Evolutionary conservation across 1,284 basidiomycete species (phyloP).

Genomic region (Papiliotrema nemorosa): DNA sequence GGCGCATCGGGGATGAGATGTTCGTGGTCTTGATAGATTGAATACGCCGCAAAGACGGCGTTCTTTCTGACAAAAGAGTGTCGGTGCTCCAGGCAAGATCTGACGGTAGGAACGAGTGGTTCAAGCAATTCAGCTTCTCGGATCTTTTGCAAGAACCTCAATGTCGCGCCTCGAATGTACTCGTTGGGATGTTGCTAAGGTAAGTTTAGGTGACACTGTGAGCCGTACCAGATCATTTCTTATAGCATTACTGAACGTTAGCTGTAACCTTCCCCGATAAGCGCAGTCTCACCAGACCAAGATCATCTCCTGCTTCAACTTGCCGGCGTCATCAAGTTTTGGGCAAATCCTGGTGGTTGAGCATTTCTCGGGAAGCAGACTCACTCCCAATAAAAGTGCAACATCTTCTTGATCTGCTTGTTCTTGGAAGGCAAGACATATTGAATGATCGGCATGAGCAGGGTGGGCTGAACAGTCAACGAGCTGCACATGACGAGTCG

Average conservation of each 20-base stretch:
- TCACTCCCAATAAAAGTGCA: constrained; percentile 97
- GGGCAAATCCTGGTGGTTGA: constrained; percentile 68
- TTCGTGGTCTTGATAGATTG: constrained; percentile 92
- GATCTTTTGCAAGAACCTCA: constrained; percentile 95
- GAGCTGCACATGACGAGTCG: not conserved
- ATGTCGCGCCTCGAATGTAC: constrained; percentile 95
- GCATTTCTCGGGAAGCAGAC: constrained; percentile 8
- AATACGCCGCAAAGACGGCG: constrained; percentile 92
- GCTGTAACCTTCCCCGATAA: not conserved
- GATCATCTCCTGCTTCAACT: constrained; percentile 99
- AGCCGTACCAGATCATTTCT: constrained; percentile 84
- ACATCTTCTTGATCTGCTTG: constrained; percentile 96
- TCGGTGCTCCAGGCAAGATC: constrained; percentile 93
- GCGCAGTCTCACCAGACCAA: constrained; percentile 77
- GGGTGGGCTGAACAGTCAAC: constrained; percentile 59
- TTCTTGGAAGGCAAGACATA: constrained; percentile 91
- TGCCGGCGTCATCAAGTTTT: constrained; percentile 94
- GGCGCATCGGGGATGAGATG: constrained; percentile 94
- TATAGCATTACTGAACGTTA: constrained; percentile 75
- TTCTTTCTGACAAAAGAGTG: constrained; percentile 99
- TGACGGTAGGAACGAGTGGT: constrained; percentile 89
- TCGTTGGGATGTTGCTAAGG: constrained; percentile 96
- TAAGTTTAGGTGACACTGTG: not conserved
- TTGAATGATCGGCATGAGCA: constrained; percentile 99
- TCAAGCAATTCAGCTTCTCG: constrained; percentile 93